Conservation (phyloP, 208 protist genomes). For the Acanthamoeba comandoni region DNA sequence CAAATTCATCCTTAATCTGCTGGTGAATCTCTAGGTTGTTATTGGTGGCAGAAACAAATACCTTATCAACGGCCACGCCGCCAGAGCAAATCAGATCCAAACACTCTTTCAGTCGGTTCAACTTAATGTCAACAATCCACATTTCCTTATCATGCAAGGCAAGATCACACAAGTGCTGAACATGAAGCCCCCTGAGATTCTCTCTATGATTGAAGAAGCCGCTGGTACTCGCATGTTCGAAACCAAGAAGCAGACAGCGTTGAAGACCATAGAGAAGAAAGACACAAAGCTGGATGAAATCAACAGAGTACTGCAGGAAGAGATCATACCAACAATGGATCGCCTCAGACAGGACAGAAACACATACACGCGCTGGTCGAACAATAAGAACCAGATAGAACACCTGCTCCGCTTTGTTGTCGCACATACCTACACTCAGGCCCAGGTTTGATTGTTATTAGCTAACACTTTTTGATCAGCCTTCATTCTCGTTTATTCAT, state of each 20-base stretch:
- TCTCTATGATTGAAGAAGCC: conserved; percentile 99
- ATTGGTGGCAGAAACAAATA: conserved; percentile 96
- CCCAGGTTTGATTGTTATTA: too few relatives aligned
- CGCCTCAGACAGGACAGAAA: conserved; percentile 88
- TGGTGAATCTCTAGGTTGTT: conserved; percentile 79
- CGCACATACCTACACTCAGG: conserved; percentile 87
- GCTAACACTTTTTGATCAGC: too few relatives aligned
- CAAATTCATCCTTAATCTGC: not conserved
- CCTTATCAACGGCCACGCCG: conserved; percentile 98
- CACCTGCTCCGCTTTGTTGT: conserved; percentile 84
- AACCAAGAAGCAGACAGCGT: conserved; percentile 95
- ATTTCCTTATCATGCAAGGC: conserved; percentile 99
- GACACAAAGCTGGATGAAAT: conserved; percentile 98
- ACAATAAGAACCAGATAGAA: conserved; percentile 86
- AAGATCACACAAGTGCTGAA: conserved; percentile 98
- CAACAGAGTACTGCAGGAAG: conserved; percentile 91
- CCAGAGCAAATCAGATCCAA: conserved; percentile 96
- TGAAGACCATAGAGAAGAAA: conserved; percentile 98
- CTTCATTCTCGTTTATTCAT: too few relatives aligned
- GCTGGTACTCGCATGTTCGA: conserved; percentile 99
- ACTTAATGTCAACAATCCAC: conserved; percentile 99
- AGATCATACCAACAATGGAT: conserved; percentile 93
- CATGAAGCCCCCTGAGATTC: conserved; percentile 99
- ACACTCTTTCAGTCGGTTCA: conserved; percentile 99
- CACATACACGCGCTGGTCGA: conserved; percentile 88